Base-by-base conservation (phyloP, 108 stramenopile species). In the Skeletonema costatum region DNA sequence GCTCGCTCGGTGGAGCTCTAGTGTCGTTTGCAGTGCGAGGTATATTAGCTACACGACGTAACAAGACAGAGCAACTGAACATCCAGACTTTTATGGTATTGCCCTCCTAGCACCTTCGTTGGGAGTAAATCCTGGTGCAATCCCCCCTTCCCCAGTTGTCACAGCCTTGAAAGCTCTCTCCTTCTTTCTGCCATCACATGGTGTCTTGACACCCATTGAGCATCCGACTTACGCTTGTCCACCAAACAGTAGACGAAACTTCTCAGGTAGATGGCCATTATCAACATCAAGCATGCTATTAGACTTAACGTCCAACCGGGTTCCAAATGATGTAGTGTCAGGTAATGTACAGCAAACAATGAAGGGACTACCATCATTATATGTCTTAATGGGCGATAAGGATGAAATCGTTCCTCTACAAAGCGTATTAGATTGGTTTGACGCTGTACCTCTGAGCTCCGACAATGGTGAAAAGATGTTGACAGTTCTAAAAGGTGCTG, bases 221-320 rank as follows among this genome's bases (percentile, higher is more conserved):
- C 85, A 89, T 59, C 73, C 89, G 1, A 60, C 74, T 16, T 87
- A 89, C 48, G 72, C 82, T 32, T 86, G 81, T 62, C 89, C 89
- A 29, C n/a, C 71, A 0, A 59, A 12, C 31, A 72, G 81, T 12
- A 70, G 59, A 2, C 83, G 89, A 1, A 89, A 89, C 61, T 89
- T 72, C 59, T 32, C 35, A 5, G 89, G 89, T 8, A 60, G 71
- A 25, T 89, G 89, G 89, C 89, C 89, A 10, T 63, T 89, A 41
- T 75, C 74, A 13, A 87, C 85, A 29, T 81, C 83, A 19, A 86
- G 84, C 50, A 75, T 86, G 66, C 72, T 89, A 35, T 71, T 89
- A 44, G 89, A 87, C 68, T 17, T 83, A 2, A 87, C 86, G 17
- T 74, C 85, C 12, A 14, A 41, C 12, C 6, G 19, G 10, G 73